Percentiles rank a stretch among this genome's conserved stretches.
phyloP scores from a whole-genome alignment of 352 stramenopile genomes.

The Pythium periplocum region DNA sequence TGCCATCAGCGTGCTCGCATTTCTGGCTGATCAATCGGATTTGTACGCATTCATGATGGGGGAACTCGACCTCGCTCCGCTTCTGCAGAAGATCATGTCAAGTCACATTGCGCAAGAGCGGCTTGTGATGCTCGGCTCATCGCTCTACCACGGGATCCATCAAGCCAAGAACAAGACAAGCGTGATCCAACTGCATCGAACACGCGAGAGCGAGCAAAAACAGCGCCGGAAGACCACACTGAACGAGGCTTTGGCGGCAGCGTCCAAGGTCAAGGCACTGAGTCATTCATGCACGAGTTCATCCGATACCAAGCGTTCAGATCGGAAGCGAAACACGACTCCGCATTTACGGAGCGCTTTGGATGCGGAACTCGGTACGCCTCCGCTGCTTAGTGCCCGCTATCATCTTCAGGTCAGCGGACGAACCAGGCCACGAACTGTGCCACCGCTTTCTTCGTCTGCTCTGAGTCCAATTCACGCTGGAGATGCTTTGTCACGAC shows the following conservation, averaged over 20 bases:
- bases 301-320: neutral
- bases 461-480: neutral
- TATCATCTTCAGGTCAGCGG: constrained; percentile 19
- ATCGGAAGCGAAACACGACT: neutral
- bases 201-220: constrained; percentile 24
- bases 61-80: constrained; percentile 30
- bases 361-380: constrained; percentile 4
- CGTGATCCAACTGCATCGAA: constrained; percentile 33
- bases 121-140: constrained; percentile 32
- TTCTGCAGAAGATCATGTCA: constrained; percentile 41
- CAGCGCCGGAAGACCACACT: constrained; percentile 30
- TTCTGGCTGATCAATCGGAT: constrained; percentile 34
- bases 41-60: constrained; percentile 60
- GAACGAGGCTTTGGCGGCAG: constrained; percentile 22
- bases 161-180: constrained; percentile 28
- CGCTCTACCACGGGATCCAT: constrained; percentile 34
- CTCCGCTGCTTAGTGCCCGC: constrained; percentile 25
- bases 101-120: constrained; percentile 42
- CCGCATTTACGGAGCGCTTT: neutral
- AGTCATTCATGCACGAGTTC: neutral
- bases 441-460: neutral
- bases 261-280: constrained; percentile 1
- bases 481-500: neutral
- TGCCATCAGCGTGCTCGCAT: constrained; percentile 38
- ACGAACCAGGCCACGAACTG: neutral